Evolutionary conservation across 228 moss, liverwort and hornwort species (phyloP).

Genomic region (Sphagnum magellanicum): DNA sequence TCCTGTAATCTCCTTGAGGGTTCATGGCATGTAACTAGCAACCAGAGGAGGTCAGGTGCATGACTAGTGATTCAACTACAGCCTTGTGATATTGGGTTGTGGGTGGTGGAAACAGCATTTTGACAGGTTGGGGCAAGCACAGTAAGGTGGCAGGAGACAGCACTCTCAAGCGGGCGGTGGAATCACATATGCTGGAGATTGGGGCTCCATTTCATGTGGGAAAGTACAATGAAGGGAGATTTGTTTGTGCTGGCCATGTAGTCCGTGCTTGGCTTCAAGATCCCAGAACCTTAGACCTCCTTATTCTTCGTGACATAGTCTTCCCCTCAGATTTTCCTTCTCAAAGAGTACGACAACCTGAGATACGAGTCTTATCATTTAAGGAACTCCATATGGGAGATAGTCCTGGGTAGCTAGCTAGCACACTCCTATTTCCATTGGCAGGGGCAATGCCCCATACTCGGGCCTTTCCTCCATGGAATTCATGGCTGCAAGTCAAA

Average conservation of each 20-base stretch:
- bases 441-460: no score
- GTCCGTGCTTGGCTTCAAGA: slow-evolving; percentile 89
- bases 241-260: slow-evolving; percentile 81
- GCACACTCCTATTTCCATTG: no score
- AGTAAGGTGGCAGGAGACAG: slow-evolving; percentile 95
- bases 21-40: no score
- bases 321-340: slow-evolving; percentile 18
- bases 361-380: slow-evolving; percentile 23
- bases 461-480: no score
- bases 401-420: background rate
- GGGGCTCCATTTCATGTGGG: slow-evolving; percentile 95
- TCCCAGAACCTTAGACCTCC: slow-evolving; percentile 64
- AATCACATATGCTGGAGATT: slow-evolving; percentile 63
- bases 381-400: slow-evolving; percentile 32
- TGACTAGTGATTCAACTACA: no score
- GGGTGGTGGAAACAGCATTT: slow-evolving; percentile 39
- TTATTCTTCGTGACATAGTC: slow-evolving; percentile 43
- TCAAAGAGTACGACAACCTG: slow-evolving; percentile 32
- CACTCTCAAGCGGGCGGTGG: slow-evolving; percentile 89
- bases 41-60: no score
- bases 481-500: no score
- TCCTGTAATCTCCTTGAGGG: no score
- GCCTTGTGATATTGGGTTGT: no score
- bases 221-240: slow-evolving; percentile 79
- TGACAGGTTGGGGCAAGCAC: slow-evolving; percentile 99